phyloP scores from a whole-genome alignment of 495 filamentous ascomycete species.

The Lasiosphaeria hispida region DNA sequence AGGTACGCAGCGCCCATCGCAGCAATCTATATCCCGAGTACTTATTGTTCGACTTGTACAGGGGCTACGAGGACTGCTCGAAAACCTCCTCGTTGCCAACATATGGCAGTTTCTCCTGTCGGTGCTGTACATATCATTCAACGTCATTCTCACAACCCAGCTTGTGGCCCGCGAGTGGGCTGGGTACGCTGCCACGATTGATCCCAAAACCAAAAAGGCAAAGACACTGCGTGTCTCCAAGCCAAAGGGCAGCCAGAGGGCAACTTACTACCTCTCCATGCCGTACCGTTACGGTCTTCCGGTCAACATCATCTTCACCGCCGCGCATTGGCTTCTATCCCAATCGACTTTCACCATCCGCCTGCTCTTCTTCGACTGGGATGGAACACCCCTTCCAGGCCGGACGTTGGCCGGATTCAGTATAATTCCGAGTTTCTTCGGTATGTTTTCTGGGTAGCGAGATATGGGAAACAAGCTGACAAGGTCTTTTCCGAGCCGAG shows the following conservation, averaged over 20 bases:
- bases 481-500: no score
- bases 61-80: not conserved
- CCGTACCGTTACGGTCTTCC: not conserved
- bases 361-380: not conserved
- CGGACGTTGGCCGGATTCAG: constrained; percentile 1
- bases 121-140: not conserved
- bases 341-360: constrained; percentile 3
- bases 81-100: constrained; percentile 1
- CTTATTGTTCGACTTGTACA: no score
- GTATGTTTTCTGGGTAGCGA: no score
- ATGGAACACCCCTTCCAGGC: not conserved
- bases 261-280: not conserved
- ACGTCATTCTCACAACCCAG: not conserved
- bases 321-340: not conserved
- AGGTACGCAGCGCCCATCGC: no score
- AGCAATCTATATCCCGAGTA: no score
- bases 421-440: not conserved
- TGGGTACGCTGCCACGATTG: not conserved
- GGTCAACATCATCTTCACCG: not conserved
- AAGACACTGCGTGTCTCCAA: not conserved
- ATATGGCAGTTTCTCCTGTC: constrained; percentile 6
- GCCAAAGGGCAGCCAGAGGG: not conserved
- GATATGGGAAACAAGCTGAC: no score
- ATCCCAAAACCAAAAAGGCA: not conserved
- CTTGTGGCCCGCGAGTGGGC: constrained; percentile 3